Evolutionary conservation across 768 basidiomycete genomes (phyloP), one percentile per base, ranked within the genome.

Genomic region (Mycena metata): DNA sequence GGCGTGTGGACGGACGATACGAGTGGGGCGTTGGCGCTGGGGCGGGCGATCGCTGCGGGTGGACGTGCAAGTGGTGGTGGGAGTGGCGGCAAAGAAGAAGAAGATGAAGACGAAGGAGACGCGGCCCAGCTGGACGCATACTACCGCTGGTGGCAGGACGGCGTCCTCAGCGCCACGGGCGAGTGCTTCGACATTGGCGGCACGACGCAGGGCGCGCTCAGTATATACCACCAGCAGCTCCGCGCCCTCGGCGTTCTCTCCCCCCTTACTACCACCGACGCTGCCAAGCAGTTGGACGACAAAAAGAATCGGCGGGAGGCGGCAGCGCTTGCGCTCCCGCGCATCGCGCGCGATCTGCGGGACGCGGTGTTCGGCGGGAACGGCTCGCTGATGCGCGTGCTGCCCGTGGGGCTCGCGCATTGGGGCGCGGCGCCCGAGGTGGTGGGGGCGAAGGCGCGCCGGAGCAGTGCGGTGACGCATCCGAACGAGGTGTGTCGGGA

Each of bases 1-100:
- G 84, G 85, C 4, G 77, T 81, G 24, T 86, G 84, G 84, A 85
- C 84, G 12, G 85, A 86, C 73, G 84, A 85, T 67, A 85, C 84
- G 2, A 83, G 81, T 41, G 84, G 83, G 83, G 79, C 79, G 23
- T 79, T 86, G 5, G 84, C 82, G 61, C 78, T 86, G 15, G 83
- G 83, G 9, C 75, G 77, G 7, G 84, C 84, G 13, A 69, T 85
- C 46, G 76, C 58, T n/a, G n/a, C n/a, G n/a, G n/a, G n/a, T n/a
- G 13, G 33, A 2, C 13, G 19, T 19, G 3, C 21, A 33, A 13
- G 16, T 47, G n/a, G 36, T 0, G n/a, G n/a, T n/a, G n/a, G n/a
- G n/a, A n/a, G n/a, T n/a, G n/a, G n/a, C n/a, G n/a, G n/a, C n/a
- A n/a, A n/a, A n/a, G n/a, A n/a, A n/a, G n/a, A n/a, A n/a, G n/a